A percentile compares a stretch with the other conserved stretches of the same genome.
Evolutionary conservation across 176 grass and related monocot genomes (phyloP).

Genomic region (Elaeis guineensis): DNA sequence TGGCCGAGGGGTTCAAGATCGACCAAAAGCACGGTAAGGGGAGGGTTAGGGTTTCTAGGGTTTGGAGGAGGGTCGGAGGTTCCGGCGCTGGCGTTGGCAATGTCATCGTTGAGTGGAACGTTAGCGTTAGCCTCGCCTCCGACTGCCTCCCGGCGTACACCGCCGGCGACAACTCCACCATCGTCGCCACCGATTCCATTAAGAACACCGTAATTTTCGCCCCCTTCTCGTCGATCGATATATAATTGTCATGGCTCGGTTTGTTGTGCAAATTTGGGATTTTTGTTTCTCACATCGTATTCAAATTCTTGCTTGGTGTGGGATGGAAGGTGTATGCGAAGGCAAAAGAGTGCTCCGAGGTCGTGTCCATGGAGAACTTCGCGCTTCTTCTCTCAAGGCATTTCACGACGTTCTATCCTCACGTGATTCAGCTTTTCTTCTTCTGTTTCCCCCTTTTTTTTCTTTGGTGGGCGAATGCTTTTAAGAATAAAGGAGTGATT

Average conservation of each 20-base stretch:
- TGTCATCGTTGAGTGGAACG: conserved; percentile 74
- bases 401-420: conserved; percentile 61
- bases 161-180: conserved; percentile 69
- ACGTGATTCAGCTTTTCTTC: conserved; percentile 25
- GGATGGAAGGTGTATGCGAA: conserved; percentile 75
- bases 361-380: conserved; percentile 70
- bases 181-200: conserved; percentile 95
- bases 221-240: no score
- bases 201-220: conserved; percentile 60
- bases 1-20: conserved; percentile 68
- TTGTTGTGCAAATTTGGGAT: no score
- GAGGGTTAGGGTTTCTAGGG: conserved; percentile 66
- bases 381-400: conserved; percentile 65
- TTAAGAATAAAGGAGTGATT: not conserved
- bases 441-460: not conserved
- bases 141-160: conserved; percentile 83
- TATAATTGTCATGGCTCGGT: no score
- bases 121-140: conserved; percentile 68
- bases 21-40: conserved; percentile 83
- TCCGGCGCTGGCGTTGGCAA: conserved; percentile 23
- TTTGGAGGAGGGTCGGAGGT: conserved; percentile 42
- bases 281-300: no score
- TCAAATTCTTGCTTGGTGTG: not conserved
- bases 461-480: not conserved
- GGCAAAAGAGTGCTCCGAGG: conserved; percentile 76